These are phyloP conservation scores for Hymenotorrendiella dingleyae DNA, from an alignment of 2,329 filamentous ascomycete genomes.

Conservation along the genomic window DNA sequence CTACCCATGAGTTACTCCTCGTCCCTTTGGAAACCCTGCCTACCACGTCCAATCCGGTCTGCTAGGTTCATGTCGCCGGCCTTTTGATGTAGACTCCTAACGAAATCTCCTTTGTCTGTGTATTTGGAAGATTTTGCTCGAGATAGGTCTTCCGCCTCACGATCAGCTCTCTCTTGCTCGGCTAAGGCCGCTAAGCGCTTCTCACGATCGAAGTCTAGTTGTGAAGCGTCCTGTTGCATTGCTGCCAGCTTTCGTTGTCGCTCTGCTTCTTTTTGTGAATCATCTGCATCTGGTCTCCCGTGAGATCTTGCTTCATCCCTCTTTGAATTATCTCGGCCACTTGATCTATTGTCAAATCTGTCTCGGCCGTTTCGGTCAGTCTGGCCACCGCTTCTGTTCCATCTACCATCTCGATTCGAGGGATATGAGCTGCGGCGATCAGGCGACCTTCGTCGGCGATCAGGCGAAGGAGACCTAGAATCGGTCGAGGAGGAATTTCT, in stretches of 20 bases:
- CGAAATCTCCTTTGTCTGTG: slow-evolving; percentile 59
- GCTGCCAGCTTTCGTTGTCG: slow-evolving; percentile 62
- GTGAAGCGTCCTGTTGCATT: slow-evolving; percentile 66
- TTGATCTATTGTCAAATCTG: slow-evolving; percentile 19
- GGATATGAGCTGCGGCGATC: slow-evolving; percentile 26
- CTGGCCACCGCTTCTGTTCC: slow-evolving; percentile 15
- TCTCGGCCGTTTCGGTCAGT: slow-evolving; percentile 23
- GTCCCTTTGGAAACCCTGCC: slow-evolving; percentile 41
- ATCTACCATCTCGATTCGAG: slow-evolving; percentile 22
- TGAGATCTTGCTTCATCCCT: background rate
- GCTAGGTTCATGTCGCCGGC: slow-evolving; percentile 46
- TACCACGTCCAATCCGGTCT: slow-evolving; percentile 45
- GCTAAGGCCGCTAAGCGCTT: slow-evolving; percentile 61
- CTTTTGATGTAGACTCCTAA: slow-evolving; percentile 56
- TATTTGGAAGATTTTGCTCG: slow-evolving; percentile 54
- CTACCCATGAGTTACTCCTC: no score
- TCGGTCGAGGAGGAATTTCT: slow-evolving; percentile 26
- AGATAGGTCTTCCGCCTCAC: slow-evolving; percentile 60
- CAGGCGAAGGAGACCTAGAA: slow-evolving; percentile 34
- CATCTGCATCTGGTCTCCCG: background rate
- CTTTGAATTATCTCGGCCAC: no score
- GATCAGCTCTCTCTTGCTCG: slow-evolving; percentile 56
- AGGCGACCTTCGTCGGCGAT: slow-evolving; percentile 30
- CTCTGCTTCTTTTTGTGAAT: slow-evolving; percentile 43
- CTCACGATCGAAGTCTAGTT: slow-evolving; percentile 65